Evolutionary conservation across 257 asterid species (phyloP).

Genomic region (Solanum clarkiae): DNA sequence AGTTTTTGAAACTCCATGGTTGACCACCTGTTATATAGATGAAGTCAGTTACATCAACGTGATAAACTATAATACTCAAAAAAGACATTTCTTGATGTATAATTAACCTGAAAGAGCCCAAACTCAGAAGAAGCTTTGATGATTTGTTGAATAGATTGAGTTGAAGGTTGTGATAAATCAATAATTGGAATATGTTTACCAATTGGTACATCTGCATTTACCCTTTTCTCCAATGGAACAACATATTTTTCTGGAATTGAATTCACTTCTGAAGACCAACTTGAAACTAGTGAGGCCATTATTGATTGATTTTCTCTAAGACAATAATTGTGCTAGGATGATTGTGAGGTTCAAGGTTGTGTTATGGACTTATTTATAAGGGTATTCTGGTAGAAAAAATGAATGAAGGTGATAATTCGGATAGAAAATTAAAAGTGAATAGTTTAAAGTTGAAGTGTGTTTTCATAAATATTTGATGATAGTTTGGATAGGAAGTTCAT

Average conservation of each 20-base stretch:
- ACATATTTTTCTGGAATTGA: not conserved
- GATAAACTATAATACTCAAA: not conserved
- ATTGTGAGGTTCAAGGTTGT: not conserved
- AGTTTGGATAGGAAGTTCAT: no score
- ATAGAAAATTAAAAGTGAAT: no score
- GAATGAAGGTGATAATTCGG: not conserved
- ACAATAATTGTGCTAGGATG: not conserved
- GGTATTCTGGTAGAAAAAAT: no score
- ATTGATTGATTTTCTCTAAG: not conserved
- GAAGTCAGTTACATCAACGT: not conserved
- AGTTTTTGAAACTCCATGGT: not conserved
- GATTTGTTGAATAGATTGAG: not conserved
- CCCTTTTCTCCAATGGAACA: not conserved
- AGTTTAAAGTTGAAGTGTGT: no score
- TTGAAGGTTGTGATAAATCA: not conserved
- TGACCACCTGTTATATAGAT: not conserved
- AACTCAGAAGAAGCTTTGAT: constrained; percentile 1
- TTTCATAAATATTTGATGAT: no score
- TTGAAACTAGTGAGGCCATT: constrained; percentile 1
- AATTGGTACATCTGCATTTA: not conserved
- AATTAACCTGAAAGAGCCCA: constrained; percentile 3
- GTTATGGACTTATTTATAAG: not conserved
- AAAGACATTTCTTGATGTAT: not conserved
- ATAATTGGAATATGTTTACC: constrained; percentile 1
- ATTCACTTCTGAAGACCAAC: not conserved